Conservation (phyloP, 805 yeast species). For the Candida ponderosae region DNA sequence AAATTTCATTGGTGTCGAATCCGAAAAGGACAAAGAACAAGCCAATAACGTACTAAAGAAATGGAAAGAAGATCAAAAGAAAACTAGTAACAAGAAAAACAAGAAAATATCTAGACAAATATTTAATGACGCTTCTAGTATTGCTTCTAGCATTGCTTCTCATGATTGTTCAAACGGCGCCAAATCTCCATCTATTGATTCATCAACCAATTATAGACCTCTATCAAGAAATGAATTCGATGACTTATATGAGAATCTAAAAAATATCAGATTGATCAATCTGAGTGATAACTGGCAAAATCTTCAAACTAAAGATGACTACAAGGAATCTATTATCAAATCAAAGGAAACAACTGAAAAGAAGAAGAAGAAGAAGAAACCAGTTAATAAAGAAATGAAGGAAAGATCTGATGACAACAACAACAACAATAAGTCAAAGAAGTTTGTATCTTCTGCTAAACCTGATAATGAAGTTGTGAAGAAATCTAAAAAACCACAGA, state of each 20-base stretch:
- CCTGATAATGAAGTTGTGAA: too few relatives aligned
- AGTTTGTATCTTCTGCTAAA: too few relatives aligned
- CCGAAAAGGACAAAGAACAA: not conserved
- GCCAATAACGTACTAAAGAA: not conserved
- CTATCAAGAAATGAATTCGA: conserved; percentile 9
- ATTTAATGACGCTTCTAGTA: too few relatives aligned
- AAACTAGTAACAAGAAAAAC: not conserved
- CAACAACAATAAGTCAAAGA: too few relatives aligned
- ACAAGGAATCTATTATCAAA: not conserved
- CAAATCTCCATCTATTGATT: not conserved
- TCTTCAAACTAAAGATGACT: not conserved
- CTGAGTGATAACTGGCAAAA: too few relatives aligned
- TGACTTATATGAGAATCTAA: conserved; percentile 3
- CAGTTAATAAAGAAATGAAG: too few relatives aligned
- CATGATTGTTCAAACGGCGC: too few relatives aligned
- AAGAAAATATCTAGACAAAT: too few relatives aligned
- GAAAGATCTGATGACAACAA: too few relatives aligned
- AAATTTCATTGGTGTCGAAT: not conserved
- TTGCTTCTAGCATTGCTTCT: too few relatives aligned
- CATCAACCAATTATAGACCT: not conserved
- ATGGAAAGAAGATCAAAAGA: not conserved
- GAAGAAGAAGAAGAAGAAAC: not conserved
- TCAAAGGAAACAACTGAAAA: not conserved
- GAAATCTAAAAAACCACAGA: not conserved
- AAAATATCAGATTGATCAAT: too few relatives aligned